phyloP scores from a whole-genome alignment of 495 filamentous ascomycete species.

The Trichoderma asperelloides region DNA sequence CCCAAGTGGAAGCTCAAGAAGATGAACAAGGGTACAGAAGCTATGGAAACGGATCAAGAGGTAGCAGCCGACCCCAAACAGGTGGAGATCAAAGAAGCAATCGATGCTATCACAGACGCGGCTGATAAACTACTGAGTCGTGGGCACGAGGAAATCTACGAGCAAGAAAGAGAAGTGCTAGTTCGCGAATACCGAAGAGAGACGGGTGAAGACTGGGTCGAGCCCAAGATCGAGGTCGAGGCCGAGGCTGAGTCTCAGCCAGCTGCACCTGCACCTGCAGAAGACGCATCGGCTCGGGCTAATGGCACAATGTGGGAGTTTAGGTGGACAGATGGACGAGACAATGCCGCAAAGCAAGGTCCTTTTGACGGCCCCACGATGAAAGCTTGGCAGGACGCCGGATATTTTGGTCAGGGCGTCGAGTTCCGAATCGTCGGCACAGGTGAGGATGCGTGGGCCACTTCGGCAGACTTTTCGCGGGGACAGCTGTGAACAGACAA shows the following conservation, averaged over 20 bases:
- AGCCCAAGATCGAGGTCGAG: constrained; percentile 28
- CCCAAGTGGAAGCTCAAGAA: constrained; percentile 54
- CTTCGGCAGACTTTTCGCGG: constrained; percentile 7
- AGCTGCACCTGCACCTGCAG: constrained; percentile 15
- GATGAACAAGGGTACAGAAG: constrained; percentile 34
- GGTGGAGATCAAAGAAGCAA: constrained; percentile 53
- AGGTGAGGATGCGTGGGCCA: not conserved
- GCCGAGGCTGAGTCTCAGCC: not conserved
- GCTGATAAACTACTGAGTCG: constrained; percentile 77
- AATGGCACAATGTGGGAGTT: constrained; percentile 71
- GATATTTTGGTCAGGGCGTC: constrained; percentile 90
- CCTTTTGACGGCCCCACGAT: constrained; percentile 80
- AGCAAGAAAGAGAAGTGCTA: constrained; percentile 74
- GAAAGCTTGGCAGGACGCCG: constrained; percentile 78
- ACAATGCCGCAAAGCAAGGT: constrained; percentile 69
- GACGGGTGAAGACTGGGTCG: constrained; percentile 86
- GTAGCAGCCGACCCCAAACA: constrained; percentile 61
- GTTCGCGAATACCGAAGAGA: constrained; percentile 78
- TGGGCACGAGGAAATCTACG: constrained; percentile 81
- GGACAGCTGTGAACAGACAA: not conserved
- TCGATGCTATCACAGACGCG: constrained; percentile 77
- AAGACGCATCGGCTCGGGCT: constrained; percentile 16
- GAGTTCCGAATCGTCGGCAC: constrained; percentile 67
- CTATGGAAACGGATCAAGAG: constrained; percentile 56
- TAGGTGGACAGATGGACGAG: constrained; percentile 82